Evolutionary conservation across 2,329 filamentous ascomycete species (phyloP), one percentile per base, ranked within the genome.

Genomic region (Trichoderma sp.): DNA sequence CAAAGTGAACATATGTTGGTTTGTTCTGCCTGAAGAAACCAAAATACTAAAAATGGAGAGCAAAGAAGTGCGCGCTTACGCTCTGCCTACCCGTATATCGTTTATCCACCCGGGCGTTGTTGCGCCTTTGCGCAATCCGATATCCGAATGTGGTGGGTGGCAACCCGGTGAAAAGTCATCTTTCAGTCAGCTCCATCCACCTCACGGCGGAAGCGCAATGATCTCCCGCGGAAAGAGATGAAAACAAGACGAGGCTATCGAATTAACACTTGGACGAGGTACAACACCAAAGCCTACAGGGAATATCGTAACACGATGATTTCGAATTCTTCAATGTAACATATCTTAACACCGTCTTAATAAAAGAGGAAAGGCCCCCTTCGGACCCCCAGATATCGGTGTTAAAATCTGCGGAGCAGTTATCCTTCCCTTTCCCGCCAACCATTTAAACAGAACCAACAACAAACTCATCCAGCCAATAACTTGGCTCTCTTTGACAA

Each of bases 331-430:
- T 13, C 10, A 9, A 9, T 22, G 19, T 48, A 10, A 22, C 19
- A 7, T 10, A 48, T 48, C 19, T 48, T 10, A 22, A 22, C 4
- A 13, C n/a, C 13, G 12, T 9, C 4, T 19, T 45, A 5, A 22
- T 22, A 22, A 10, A 13, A 13, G 13, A 22, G 5, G 7, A 9
- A 45, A 48, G 2, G 5, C n/a, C 42, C 5, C 42, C 34, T n/a
- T 32, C 56, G 17, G 42, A 56, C 9, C 35, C 34, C 50, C 35
- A 56, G 35, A 54, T 25, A n/a, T 56, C 37, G 66, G 50, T 52
- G 29, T 50, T 39, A 32, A 64, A 6, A 52, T 64, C 52, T 52
- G 64, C 58, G 29, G 50, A 56, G 66, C 52, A 58, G 37, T 50
- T 22, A 9, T n/a, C 15, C 22, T 35, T 22, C 39, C 52, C 52